Evolutionary conservation across 2,329 filamentous ascomycete species (phyloP), one percentile per base, ranked within the genome.

Genomic region (Elsinoe fawcettii): DNA sequence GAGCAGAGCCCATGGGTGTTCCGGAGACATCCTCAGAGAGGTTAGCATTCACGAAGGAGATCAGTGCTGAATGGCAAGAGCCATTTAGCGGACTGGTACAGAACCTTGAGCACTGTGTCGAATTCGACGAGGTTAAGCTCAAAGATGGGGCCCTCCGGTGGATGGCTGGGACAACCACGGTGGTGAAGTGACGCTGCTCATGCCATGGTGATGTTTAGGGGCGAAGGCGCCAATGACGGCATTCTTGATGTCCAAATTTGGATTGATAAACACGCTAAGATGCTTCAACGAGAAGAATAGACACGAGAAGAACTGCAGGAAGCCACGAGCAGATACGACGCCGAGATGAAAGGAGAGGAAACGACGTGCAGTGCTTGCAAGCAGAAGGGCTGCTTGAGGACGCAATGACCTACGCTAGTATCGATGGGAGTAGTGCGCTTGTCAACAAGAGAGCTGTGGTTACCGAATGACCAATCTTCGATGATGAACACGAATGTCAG

Each of bases 181-280:
- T 20, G 67, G 67, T n/a, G 62, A 63, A 6, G 63, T 67, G 14
- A 69, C 64, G 2, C 70, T 16, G 74, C 73, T 3, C 67, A 79
- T 64, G 71, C 76, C 0, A 77, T 78, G 75, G 22, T 37, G n/a
- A 39, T 43, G 34, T 55, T 20, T 37, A 34, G 51, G 14, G 51
- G 51, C 5, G 16, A 55, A 32, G 51, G 32, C 14, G 32, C 22
- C 3, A 41, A 55, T 37, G n/a, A 55, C n/a, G 51, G 32, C n/a
- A 41, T 55, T 14, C 1, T 18, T 14, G 51, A 55, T 43, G 34
- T 43, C 5, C 12, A 22, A 14, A 55, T 9, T 5, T 55, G 22
- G 22, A n/a, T 55, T 8, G 51, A 55, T 11, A 3, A 14, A 16
- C 32, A 51, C 22, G 14, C 32, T 12, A 3, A 34, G 16, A 11